Percentiles rank a stretch among this genome's conserved stretches.
These are phyloP conservation scores for Neofusicoccum sp. DNA, from an alignment of 2,329 filamentous ascomycete species.

Conservation along the genomic window DNA sequence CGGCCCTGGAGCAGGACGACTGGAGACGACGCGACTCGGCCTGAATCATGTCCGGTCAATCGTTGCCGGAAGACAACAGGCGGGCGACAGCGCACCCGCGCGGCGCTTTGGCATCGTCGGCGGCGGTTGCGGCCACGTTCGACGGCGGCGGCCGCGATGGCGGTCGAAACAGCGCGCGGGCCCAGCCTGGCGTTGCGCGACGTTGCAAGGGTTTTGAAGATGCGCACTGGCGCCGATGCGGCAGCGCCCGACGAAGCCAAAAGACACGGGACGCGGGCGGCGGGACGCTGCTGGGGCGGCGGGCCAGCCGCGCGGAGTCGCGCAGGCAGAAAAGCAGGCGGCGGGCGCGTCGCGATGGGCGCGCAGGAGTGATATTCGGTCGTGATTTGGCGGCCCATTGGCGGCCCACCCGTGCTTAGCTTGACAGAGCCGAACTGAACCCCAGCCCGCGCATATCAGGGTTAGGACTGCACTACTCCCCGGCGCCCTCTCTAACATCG, in stretches of 20 bases:
- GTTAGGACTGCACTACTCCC: background rate
- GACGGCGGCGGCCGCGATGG: constrained; percentile 1
- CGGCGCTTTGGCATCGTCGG: background rate
- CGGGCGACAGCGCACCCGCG: constrained; percentile 1
- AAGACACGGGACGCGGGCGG: background rate
- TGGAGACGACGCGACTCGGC: background rate
- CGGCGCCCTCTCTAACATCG: constrained; percentile 9
- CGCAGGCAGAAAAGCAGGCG: constrained; percentile 11
- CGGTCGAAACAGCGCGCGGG: constrained; percentile 16
- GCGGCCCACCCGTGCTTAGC: constrained; percentile 9
- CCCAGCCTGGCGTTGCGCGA: constrained; percentile 14
- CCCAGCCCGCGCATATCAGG: constrained; percentile 15
- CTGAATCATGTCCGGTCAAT: constrained; percentile 8
- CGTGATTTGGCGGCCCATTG: constrained; percentile 9
- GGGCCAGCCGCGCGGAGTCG: background rate
- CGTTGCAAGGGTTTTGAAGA: constrained; percentile 20
- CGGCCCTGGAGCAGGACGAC: background rate
- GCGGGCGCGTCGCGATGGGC: constrained; percentile 10
- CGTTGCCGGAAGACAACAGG: background rate
- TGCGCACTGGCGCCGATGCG: constrained; percentile 8
- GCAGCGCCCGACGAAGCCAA: background rate
- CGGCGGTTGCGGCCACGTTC: constrained; percentile 1
- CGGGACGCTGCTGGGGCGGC: background rate
- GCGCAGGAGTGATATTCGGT: constrained; percentile 5
- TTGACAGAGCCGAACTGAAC: constrained; percentile 8